Evolutionary conservation across 345 rosid species (phyloP).

Genomic region (Jatropha curcas): DNA sequence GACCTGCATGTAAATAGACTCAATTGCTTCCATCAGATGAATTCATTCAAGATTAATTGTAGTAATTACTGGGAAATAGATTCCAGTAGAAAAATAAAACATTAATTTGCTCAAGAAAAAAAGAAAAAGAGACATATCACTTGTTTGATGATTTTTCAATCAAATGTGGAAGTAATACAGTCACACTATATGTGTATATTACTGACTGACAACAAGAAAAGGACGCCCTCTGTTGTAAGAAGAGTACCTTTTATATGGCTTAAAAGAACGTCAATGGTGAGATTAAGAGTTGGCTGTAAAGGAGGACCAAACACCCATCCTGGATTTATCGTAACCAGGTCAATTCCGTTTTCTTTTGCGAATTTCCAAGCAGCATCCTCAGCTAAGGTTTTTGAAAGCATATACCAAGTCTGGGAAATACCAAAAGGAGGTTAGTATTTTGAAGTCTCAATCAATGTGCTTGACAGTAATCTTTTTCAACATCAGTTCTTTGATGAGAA

Average conservation of each 20-base stretch:
- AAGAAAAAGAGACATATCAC: too few species aligned
- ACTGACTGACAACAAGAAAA: too few species aligned
- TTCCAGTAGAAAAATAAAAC: too few species aligned
- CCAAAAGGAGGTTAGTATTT: not conserved
- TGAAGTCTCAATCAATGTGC: not conserved
- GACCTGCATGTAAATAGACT: slow-evolving; percentile 3
- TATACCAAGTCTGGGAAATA: slow-evolving; percentile 16
- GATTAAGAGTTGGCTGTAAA: slow-evolving; percentile 16
- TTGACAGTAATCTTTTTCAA: too few species aligned
- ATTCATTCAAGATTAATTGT: not conserved
- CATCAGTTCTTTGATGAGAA: too few species aligned
- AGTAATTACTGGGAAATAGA: too few species aligned
- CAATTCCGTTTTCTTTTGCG: slow-evolving; percentile 20
- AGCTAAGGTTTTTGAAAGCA: slow-evolving; percentile 15
- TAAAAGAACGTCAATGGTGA: not conserved
- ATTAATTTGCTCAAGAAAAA: too few species aligned
- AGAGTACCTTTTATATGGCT: not conserved
- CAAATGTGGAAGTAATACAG: too few species aligned
- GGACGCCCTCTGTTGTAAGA: too few species aligned
- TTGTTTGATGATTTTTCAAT: too few species aligned
- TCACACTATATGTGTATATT: too few species aligned
- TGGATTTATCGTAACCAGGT: slow-evolving; percentile 13
- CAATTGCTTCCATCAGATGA: not conserved
- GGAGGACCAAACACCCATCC: slow-evolving; percentile 16
- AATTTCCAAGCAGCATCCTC: slow-evolving; percentile 24